Base-by-base conservation (phyloP, 805 yeast genomes). In the Wickerhamomyces tratensis region DNA sequence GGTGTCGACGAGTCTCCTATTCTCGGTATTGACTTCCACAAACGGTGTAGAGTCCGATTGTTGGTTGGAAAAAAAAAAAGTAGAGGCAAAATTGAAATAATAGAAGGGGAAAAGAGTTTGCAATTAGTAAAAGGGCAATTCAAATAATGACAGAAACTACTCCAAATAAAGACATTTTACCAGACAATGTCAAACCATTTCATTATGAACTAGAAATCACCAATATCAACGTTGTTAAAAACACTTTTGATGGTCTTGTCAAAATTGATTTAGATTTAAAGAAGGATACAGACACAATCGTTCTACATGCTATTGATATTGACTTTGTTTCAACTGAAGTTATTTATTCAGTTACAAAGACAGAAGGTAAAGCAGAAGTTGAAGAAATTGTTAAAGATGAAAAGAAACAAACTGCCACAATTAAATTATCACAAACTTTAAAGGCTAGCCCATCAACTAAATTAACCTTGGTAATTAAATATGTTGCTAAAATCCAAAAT, bases 201-300 rank as follows among this genome's bases (percentile, higher is more conserved):
- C 86, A 86, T 62, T 91, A 93, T 60, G 76, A 79, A 41, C 59
- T 93, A 30, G 69, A 46, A 3, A 44, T 77, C 13, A 66, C 74
- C 41, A 78, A 78, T 54, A 86, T 93, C 35, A 54, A 68, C 47
- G 78, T 80, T 47, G 66, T 63, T 35, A 66, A 67, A 8, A 79
- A 79, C 69, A 77, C 73, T 38, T 81, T 76, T 53, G 62, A 67
- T 37, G 87, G 86, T 47, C 57, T 57, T 26, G 76, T 71, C 42
- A 59, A 61, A 33, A 77, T 81, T 52, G 75, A 74, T 40, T 63
- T 81, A 49, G 63, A 67, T 37, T 75, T 79, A 38, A 65, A 67
- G 39, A 78, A 74, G 45, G 49, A 59, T 37, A 62, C 76, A 37
- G 61, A 70, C 46, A 54, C 55, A 30, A 69, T 81, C 42, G 62